Conservation (phyloP, 208 protist species). For the Acanthamoeba sp. region DNA sequence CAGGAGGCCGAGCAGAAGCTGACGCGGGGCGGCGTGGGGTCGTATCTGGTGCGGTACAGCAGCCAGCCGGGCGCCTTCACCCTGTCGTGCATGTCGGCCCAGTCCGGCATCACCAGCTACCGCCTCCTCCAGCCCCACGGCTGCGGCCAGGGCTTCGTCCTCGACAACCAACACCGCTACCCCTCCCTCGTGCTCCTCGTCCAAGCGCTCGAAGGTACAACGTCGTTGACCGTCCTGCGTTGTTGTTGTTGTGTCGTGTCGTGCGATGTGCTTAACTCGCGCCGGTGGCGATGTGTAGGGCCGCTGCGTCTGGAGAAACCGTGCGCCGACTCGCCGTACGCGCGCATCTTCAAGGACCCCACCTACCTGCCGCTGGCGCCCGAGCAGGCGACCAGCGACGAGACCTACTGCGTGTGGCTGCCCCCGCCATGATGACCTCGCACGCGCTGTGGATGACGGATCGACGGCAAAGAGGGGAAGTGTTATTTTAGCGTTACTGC, state of each 20-base stretch:
- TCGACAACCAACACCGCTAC: not conserved
- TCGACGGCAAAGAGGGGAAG: no score
- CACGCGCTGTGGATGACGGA: no score
- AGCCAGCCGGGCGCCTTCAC: not conserved
- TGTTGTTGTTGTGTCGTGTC: no score
- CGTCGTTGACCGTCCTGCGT: not conserved
- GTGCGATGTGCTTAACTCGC: no score
- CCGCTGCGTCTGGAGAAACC: not conserved
- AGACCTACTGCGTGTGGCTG: not conserved
- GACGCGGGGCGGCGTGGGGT: not conserved
- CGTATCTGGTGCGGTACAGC: not conserved
- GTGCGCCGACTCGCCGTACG: not conserved
- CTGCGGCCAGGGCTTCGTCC: not conserved
- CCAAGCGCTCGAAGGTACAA: not conserved
- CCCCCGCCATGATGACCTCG: not conserved
- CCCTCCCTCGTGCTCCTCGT: not conserved
- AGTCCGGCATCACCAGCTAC: not conserved
- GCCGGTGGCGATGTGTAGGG: not conserved
- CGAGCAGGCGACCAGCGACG: not conserved
- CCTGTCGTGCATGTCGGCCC: not conserved
- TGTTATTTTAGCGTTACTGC: no score
- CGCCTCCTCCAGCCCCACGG: not conserved
- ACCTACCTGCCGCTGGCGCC: not conserved
- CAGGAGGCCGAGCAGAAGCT: not conserved
- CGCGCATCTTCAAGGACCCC: not conserved